Evolutionary conservation across 2,329 filamentous ascomycete species (phyloP).

Genomic region (Graphilbum sp.): DNA sequence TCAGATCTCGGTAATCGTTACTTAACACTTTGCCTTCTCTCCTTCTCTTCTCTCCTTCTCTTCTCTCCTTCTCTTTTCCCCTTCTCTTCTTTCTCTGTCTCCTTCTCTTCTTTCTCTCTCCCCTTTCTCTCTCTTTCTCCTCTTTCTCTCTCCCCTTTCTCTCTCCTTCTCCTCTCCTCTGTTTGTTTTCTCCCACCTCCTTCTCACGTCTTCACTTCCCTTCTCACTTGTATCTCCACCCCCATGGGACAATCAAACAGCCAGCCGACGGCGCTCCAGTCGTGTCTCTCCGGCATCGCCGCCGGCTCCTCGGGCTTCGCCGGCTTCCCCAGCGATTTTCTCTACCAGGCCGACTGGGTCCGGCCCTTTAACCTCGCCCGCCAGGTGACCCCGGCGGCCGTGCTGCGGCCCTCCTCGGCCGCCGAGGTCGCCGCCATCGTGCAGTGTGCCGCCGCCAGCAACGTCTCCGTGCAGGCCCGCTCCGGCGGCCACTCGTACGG

Average conservation of each 20-base stretch:
- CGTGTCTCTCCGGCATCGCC: conserved; percentile 31
- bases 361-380: conserved; percentile 33
- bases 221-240: neutral
- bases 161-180: neutral
- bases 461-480: conserved; percentile 40
- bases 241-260: conserved; percentile 28
- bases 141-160: neutral
- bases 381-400: conserved; percentile 33
- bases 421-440: conserved; percentile 40
- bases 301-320: conserved; percentile 27
- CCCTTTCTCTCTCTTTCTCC: too few relatives aligned
- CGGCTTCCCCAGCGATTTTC: conserved; percentile 23
- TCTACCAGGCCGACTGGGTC: conserved; percentile 33
- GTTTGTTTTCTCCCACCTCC: neutral
- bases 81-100: neutral
- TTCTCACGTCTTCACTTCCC: neutral
- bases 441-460: conserved; percentile 33
- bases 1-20: too few relatives aligned
- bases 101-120: neutral
- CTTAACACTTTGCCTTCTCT: neutral
- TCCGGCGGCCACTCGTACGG: conserved; percentile 51
- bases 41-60: neutral
- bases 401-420: conserved; percentile 35
- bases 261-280: conserved; percentile 16
- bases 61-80: neutral